phyloP scores from a whole-genome alignment of 2,329 filamentous ascomycete genomes.

The Fusarium graminum region DNA sequence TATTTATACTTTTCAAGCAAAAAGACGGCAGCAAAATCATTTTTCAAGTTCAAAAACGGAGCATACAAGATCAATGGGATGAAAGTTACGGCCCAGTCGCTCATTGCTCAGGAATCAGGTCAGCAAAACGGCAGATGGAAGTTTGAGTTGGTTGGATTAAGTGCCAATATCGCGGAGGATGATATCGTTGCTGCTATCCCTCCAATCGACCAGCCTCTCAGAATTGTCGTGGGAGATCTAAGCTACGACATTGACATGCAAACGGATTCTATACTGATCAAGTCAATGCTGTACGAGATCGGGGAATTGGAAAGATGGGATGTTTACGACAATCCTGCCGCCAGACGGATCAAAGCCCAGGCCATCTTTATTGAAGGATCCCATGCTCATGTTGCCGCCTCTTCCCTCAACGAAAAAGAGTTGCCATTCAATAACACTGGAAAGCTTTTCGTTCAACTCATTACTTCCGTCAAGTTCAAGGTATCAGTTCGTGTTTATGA shows the following conservation, averaged over 20 bases:
- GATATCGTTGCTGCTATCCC: slow-evolving; percentile 26
- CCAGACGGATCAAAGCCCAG: slow-evolving; percentile 56
- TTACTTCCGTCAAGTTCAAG: slow-evolving; percentile 57
- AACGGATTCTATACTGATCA: slow-evolving; percentile 40
- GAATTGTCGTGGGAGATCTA: slow-evolving; percentile 13
- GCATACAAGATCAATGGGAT: slow-evolving; percentile 44
- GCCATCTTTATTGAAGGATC: slow-evolving; percentile 56
- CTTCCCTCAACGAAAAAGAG: slow-evolving; percentile 48
- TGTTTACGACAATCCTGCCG: slow-evolving; percentile 34
- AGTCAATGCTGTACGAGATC: slow-evolving; percentile 49
- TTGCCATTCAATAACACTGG: slow-evolving; percentile 51
- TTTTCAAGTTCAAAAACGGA: slow-evolving; percentile 39
- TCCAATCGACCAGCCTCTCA: not conserved
- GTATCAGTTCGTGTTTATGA: slow-evolving; percentile 53
- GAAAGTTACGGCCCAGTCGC: slow-evolving; percentile 11
- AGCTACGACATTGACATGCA: slow-evolving; percentile 46
- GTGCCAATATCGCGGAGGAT: not conserved
- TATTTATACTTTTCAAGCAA: slow-evolving; percentile 50
- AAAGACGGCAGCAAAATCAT: slow-evolving; percentile 38
- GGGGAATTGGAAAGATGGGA: slow-evolving; percentile 55
- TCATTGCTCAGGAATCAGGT: not conserved
- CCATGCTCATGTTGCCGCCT: slow-evolving; percentile 53
- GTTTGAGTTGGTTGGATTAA: slow-evolving; percentile 10
- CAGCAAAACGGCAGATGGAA: slow-evolving; percentile 7
- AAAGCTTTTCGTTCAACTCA: slow-evolving; percentile 55